phyloP scores from a whole-genome alignment of 192 early-diverging fungal species.

The Linnemannia hyalina region DNA sequence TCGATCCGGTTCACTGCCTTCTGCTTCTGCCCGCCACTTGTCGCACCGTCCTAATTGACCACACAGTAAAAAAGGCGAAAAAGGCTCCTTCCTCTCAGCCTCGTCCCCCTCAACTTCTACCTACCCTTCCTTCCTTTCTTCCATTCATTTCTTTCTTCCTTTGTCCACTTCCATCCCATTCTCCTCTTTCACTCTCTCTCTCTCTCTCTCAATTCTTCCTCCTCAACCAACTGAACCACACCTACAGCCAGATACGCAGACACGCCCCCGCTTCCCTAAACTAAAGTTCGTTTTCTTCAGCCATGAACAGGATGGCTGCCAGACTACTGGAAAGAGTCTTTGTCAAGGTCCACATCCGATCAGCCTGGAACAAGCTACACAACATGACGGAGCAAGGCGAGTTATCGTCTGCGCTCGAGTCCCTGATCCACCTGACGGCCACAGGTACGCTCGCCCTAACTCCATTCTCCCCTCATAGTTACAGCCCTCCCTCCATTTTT shows the following conservation, averaged over 20 bases:
- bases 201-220: neutral
- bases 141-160: neutral
- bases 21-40: neutral
- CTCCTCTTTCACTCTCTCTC: neutral
- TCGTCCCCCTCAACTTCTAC: neutral
- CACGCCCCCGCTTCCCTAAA: neutral
- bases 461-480: neutral
- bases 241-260: neutral
- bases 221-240: neutral
- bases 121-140: neutral
- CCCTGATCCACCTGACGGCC: slow-evolving; percentile 55
- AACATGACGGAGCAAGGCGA: slow-evolving; percentile 61
- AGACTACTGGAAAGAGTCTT: slow-evolving; percentile 48
- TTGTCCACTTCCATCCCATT: neutral
- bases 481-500: neutral
- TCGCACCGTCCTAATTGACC: neutral
- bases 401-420: slow-evolving; percentile 58
- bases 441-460: slow-evolving; percentile 28
- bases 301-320: slow-evolving; percentile 49
- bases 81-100: neutral
- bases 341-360: slow-evolving; percentile 57
- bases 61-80: too few relatives aligned
- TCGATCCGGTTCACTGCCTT: neutral
- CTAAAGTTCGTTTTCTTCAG: neutral
- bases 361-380: slow-evolving; percentile 62